Evolutionary conservation across 2,329 filamentous ascomycete genomes (phyloP).

Genomic region (Penicillium janthinellum): DNA sequence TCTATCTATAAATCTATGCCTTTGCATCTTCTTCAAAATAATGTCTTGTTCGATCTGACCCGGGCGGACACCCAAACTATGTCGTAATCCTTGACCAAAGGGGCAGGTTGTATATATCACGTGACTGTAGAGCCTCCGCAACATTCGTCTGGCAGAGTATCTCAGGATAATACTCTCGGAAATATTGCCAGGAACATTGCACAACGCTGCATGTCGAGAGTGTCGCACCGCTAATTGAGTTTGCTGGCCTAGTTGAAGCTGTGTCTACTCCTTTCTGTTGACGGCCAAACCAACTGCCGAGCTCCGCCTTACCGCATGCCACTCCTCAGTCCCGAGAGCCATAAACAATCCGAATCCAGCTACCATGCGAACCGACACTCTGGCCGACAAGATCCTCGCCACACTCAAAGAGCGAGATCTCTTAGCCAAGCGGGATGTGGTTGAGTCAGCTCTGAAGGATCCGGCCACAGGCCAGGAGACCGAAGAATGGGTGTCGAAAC

Average conservation of each 20-base stretch:
- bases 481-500: constrained; percentile 36
- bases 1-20: not conserved
- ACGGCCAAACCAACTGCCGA: not conserved
- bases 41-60: not conserved
- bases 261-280: too few species aligned
- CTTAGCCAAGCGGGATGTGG: constrained; percentile 29
- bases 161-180: not conserved
- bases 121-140: constrained; percentile 13
- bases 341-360: not conserved
- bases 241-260: not conserved
- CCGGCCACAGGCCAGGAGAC: constrained; percentile 18
- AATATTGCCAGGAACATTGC: too few species aligned
- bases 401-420: constrained; percentile 36
- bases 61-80: too few species aligned
- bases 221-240: not conserved
- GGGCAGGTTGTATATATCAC: constrained; percentile 20
- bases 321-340: constrained; percentile 8
- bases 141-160: not conserved
- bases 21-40: not conserved
- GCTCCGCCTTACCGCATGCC: constrained; percentile 10
- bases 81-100: constrained; percentile 1
- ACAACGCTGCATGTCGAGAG: not conserved
- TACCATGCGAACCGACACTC: constrained; percentile 9
- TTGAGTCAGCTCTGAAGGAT: constrained; percentile 33
- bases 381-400: constrained; percentile 24